phyloP scores from a whole-genome alignment of 2,329 filamentous ascomycete species.

The Cladosporium sp. region DNA sequence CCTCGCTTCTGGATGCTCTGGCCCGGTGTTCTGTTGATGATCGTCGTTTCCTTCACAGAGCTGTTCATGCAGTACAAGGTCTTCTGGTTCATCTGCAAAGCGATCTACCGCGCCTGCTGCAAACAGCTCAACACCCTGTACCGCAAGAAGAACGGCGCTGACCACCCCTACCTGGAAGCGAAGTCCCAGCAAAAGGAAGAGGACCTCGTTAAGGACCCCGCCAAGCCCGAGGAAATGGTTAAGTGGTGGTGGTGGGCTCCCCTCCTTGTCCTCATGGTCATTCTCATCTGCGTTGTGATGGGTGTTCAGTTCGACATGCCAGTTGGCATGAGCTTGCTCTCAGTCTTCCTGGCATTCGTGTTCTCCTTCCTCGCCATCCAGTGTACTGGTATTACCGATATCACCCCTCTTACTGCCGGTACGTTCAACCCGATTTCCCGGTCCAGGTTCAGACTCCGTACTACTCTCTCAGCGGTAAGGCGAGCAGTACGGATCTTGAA shows the following conservation, averaged over 20 bases:
- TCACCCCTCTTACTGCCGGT: slow-evolving; percentile 63
- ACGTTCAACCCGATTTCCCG: no score
- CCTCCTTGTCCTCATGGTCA: slow-evolving; percentile 51
- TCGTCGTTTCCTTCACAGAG: slow-evolving; percentile 52
- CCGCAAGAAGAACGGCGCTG: slow-evolving; percentile 44
- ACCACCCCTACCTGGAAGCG: slow-evolving; percentile 45
- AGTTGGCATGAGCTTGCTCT: slow-evolving; percentile 59
- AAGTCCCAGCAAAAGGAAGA: slow-evolving; percentile 43
- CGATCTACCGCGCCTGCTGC: slow-evolving; percentile 52
- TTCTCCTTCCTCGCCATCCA: slow-evolving; percentile 65
- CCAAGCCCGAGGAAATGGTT: slow-evolving; percentile 51
- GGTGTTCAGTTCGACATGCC: slow-evolving; percentile 59
- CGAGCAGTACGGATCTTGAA: no score
- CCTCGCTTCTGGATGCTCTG: slow-evolving; percentile 57
- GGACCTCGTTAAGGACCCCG: slow-evolving; percentile 54
- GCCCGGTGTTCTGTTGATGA: slow-evolving; percentile 55
- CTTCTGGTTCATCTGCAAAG: slow-evolving; percentile 51
- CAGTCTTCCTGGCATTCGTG: slow-evolving; percentile 60
- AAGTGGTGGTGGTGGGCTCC: slow-evolving; percentile 57
- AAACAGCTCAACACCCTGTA: slow-evolving; percentile 45
- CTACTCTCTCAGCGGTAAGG: no score
- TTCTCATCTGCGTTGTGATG: slow-evolving; percentile 56
- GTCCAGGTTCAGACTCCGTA: no score
- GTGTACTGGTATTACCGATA: slow-evolving; percentile 56
- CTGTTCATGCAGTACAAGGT: slow-evolving; percentile 32